Evolutionary conservation across 306 rosid species (phyloP).

Genomic region (Psophocarpus tetragonolobus): DNA sequence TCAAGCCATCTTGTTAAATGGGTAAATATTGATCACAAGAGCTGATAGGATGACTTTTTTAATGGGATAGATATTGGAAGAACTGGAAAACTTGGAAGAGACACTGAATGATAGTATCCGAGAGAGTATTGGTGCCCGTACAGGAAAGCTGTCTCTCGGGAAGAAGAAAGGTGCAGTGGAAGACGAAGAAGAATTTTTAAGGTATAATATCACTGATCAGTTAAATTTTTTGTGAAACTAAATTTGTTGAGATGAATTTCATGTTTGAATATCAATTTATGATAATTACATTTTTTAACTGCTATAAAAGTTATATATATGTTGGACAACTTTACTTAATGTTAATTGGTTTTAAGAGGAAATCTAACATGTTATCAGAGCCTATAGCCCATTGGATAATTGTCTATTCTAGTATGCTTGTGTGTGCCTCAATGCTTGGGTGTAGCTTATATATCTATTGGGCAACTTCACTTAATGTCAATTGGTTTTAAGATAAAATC

Average conservation of each 20-base stretch:
- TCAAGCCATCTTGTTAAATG: background rate
- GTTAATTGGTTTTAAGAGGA: too few relatives aligned
- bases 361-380: too few relatives aligned
- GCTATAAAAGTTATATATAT: slow-evolving; percentile 25
- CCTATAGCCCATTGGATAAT: too few relatives aligned
- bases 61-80: slow-evolving; percentile 70
- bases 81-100: slow-evolving; percentile 96
- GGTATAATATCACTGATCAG: slow-evolving; percentile 48
- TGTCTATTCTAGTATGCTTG: too few relatives aligned
- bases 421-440: too few relatives aligned
- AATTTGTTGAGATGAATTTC: background rate
- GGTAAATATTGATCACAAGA: slow-evolving; percentile 5
- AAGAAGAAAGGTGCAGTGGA: slow-evolving; percentile 77
- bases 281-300: background rate
- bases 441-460: too few relatives aligned
- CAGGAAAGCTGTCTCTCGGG: slow-evolving; percentile 58
- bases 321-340: too few relatives aligned
- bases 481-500: too few relatives aligned
- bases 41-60: slow-evolving; percentile 9
- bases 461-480: too few relatives aligned
- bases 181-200: slow-evolving; percentile 70
- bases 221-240: background rate
- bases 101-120: slow-evolving; percentile 90
- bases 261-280: slow-evolving; percentile 18
- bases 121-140: slow-evolving; percentile 89